Conservation (phyloP, 306 rosid genomes). For the Cicer chorassanicum region DNA sequence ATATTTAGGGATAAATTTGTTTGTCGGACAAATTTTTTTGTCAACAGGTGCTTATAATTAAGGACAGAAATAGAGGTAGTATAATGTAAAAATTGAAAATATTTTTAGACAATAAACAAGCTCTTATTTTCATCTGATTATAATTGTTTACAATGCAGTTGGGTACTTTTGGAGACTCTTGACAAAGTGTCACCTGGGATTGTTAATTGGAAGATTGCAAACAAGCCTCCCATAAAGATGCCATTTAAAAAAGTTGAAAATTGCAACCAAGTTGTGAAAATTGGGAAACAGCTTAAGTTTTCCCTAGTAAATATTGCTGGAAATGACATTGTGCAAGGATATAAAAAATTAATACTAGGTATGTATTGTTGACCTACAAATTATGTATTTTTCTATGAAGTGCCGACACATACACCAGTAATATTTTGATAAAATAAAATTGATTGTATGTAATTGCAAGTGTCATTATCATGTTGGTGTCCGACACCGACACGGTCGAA, state of each 20-base stretch:
- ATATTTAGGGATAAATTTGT: too few species aligned
- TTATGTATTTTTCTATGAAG: neutral
- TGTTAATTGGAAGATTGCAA: slow-evolving; percentile 93
- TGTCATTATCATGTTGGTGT: too few species aligned
- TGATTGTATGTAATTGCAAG: too few species aligned
- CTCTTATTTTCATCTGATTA: neutral
- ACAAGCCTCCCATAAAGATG: slow-evolving; percentile 97
- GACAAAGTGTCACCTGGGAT: slow-evolving; percentile 90
- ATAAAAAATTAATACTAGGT: slow-evolving; percentile 92
- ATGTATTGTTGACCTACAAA: slow-evolving; percentile 26
- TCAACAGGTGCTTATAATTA: too few species aligned
- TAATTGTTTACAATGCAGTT: slow-evolving; percentile 54
- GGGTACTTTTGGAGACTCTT: slow-evolving; percentile 88
- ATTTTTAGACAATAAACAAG: too few species aligned
- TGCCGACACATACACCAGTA: too few species aligned
- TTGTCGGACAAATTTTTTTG: too few species aligned
- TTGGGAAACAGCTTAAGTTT: slow-evolving; percentile 91
- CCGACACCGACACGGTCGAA: too few species aligned
- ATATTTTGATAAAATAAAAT: too few species aligned
- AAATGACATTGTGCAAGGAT: slow-evolving; percentile 95
- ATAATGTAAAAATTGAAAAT: too few species aligned
- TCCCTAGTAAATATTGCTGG: slow-evolving; percentile 96
- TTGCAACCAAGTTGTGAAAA: slow-evolving; percentile 93
- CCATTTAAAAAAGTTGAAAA: slow-evolving; percentile 96
- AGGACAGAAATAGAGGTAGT: too few species aligned